Evolutionary conservation across 2,329 filamentous ascomycete genomes (phyloP).

Genomic region (Acrocalymma vagum): DNA sequence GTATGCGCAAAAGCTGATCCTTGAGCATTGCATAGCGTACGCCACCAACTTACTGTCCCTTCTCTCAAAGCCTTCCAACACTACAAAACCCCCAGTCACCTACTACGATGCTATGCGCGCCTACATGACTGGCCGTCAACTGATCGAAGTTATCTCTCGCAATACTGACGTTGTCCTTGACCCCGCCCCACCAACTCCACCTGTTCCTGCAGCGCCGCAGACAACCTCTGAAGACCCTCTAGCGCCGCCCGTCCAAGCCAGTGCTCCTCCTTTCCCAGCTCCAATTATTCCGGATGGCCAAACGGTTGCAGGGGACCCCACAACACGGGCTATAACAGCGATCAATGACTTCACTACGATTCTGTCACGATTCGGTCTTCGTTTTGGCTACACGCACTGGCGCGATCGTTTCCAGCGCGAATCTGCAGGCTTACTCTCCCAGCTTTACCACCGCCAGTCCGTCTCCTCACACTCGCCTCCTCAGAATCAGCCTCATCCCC

Average conservation of each 20-base stretch:
- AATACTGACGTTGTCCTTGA: conserved; percentile 58
- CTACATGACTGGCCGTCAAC: conserved; percentile 71
- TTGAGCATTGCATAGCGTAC: conserved; percentile 87
- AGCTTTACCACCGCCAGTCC: conserved; percentile 49
- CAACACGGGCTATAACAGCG: conserved; percentile 53
- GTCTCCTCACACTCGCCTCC: conserved; percentile 35
- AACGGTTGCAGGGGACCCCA: conserved; percentile 39
- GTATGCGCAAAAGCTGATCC: conserved; percentile 81
- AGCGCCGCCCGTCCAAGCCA: conserved; percentile 35
- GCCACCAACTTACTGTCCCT: conserved; percentile 76
- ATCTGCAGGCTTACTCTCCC: conserved; percentile 49
- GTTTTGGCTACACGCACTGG: conserved; percentile 61
- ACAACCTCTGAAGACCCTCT: conserved; percentile 46
- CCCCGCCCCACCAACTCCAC: conserved; percentile 51
- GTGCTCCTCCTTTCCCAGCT: conserved; percentile 43
- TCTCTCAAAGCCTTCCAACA: conserved; percentile 60
- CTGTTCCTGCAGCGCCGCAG: conserved; percentile 38
- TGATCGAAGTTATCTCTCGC: conserved; percentile 65
- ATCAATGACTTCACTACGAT: conserved; percentile 58
- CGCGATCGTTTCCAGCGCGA: conserved; percentile 58
- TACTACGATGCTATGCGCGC: conserved; percentile 88
- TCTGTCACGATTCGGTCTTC: conserved; percentile 55
- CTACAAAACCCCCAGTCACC: conserved; percentile 74
- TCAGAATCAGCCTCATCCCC: conserved; percentile 17
- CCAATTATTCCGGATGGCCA: conserved; percentile 34